phyloP scores from a whole-genome alignment of 1,139 yeast genomes.

The Sugiyamaella pinicola region DNA sequence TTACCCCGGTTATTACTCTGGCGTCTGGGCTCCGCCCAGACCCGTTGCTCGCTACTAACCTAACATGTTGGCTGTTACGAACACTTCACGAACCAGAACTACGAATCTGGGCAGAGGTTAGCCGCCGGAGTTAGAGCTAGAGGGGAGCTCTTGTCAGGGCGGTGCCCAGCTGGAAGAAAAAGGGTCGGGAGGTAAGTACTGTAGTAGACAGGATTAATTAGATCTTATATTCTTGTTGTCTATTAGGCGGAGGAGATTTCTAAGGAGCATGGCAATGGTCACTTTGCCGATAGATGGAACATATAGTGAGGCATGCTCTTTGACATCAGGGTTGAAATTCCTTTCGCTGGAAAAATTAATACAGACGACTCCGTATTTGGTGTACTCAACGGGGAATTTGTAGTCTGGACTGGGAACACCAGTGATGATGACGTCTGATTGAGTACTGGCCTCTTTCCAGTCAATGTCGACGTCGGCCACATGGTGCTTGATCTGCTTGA shows the following conservation, averaged over 20 bases:
- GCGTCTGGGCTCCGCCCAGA: conserved; percentile 8
- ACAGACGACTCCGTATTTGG: conserved; percentile 86
- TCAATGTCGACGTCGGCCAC: conserved; percentile 64
- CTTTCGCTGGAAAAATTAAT: conserved; percentile 87
- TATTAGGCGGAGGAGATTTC: conserved; percentile 80
- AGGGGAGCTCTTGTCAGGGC: too few species aligned
- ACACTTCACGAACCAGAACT: neutral
- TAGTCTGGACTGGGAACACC: conserved; percentile 87
- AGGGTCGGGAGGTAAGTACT: neutral
- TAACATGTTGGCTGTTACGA: too few species aligned
- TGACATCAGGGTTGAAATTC: conserved; percentile 79
- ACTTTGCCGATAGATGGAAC: conserved; percentile 97
- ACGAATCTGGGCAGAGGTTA: neutral
- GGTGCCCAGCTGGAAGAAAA: neutral
- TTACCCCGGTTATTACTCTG: neutral
- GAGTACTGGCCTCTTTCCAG: conserved; percentile 65
- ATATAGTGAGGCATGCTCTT: conserved; percentile 81
- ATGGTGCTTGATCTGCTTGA: conserved; percentile 78
- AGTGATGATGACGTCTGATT: conserved; percentile 89
- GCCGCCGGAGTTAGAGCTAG: too few species aligned
- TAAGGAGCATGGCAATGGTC: conserved; percentile 87
- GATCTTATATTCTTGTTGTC: conserved; percentile 52
- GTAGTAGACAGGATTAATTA: neutral
- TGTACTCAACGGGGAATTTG: conserved; percentile 80
- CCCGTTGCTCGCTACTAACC: neutral